phyloP scores from a whole-genome alignment of 345 rosid genomes.

The Bruguiera parviflora region DNA sequence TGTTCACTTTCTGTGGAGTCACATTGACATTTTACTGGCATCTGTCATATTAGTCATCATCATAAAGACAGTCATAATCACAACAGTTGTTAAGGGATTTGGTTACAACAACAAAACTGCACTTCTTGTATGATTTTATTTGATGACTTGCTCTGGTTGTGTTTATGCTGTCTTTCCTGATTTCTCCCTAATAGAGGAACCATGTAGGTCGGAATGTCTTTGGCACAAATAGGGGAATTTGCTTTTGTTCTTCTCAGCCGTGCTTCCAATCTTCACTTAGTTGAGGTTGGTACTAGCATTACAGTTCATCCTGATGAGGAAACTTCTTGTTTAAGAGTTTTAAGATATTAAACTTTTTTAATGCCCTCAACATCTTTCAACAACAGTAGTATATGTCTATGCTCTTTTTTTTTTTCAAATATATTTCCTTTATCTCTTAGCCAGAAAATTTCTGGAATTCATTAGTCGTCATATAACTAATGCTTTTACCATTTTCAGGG shows the following conservation, averaged over 20 bases:
- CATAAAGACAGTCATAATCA: slow-evolving; percentile 64
- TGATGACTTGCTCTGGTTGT: neutral
- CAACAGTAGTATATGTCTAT: neutral
- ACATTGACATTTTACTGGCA: slow-evolving; percentile 80
- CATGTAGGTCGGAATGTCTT: slow-evolving; percentile 81
- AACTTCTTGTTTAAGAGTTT: neutral
- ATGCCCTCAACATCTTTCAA: neutral
- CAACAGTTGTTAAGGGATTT: slow-evolving; percentile 72
- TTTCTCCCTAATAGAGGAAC: neutral
- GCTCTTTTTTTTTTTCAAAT: neutral
- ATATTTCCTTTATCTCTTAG: neutral
- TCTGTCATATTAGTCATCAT: slow-evolving; percentile 76
- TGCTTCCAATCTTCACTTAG: slow-evolving; percentile 92
- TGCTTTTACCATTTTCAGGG: slow-evolving; percentile 46
- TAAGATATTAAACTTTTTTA: neutral
- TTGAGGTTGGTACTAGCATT: slow-evolving; percentile 58
- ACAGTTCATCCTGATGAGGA: neutral
- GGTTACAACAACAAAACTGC: slow-evolving; percentile 87
- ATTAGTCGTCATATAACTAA: neutral
- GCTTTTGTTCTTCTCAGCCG: slow-evolving; percentile 96
- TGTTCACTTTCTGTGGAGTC: slow-evolving; percentile 90
- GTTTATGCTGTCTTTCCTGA: neutral
- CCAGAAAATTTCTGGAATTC: neutral
- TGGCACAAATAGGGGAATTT: slow-evolving; percentile 97
- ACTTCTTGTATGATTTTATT: slow-evolving; percentile 59